Conservation (phyloP, 805 yeast genomes). For the Teunomyces funiuensis region DNA sequence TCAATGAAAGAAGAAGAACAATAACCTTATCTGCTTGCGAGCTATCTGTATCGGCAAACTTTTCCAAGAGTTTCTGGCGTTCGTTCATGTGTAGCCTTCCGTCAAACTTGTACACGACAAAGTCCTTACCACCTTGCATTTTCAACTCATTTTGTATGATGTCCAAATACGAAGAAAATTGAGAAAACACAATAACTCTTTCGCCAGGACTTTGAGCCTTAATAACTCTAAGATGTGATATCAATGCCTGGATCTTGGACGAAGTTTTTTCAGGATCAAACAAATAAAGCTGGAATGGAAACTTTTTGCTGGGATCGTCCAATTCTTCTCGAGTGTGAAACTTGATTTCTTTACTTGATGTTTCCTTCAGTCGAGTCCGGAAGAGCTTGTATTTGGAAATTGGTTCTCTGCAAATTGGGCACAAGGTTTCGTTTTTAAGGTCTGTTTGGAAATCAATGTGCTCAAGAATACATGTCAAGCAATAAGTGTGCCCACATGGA, state of each 20-base stretch:
- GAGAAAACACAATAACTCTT: constrained; percentile 86
- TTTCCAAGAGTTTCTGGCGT: constrained; percentile 58
- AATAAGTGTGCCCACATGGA: constrained; percentile 80
- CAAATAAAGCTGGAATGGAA: constrained; percentile 35
- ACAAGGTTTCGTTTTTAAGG: constrained; percentile 47
- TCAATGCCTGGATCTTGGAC: constrained; percentile 69
- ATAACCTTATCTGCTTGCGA: constrained; percentile 35
- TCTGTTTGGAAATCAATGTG: constrained; percentile 69
- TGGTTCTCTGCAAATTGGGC: constrained; percentile 73
- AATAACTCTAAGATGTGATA: constrained; percentile 55
- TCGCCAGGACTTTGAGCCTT: constrained; percentile 59
- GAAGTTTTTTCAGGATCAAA: constrained; percentile 58
- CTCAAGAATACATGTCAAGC: constrained; percentile 68
- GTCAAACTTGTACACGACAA: constrained; percentile 70
- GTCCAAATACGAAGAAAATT: constrained; percentile 81
- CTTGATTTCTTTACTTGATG: constrained; percentile 25
- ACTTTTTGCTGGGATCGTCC: constrained; percentile 20
- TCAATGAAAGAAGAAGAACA: constrained; percentile 69
- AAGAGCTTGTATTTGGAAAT: constrained; percentile 52
- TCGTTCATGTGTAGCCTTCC: constrained; percentile 72
- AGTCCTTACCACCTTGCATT: constrained; percentile 40
- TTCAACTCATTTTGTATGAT: constrained; percentile 62
- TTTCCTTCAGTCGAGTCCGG: constrained; percentile 34
- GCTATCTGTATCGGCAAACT: constrained; percentile 42
- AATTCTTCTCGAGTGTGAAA: constrained; percentile 29